phyloP scores from a whole-genome alignment of 305 asterid species.

The Fraxinus dipetala region DNA sequence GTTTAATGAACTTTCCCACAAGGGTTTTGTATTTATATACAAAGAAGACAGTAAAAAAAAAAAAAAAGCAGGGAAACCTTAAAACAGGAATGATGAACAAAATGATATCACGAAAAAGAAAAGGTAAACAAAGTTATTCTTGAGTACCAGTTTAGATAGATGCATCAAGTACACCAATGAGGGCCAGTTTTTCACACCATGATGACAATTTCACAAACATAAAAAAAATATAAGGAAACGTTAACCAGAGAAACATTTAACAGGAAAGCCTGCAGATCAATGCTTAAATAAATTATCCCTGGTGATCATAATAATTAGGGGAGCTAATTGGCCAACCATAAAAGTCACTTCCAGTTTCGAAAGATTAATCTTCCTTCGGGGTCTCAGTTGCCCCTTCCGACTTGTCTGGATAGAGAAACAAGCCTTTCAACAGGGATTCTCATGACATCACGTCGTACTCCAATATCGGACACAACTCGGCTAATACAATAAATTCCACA shows the following conservation, averaged over 20 bases:
- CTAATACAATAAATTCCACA: conserved; percentile 67
- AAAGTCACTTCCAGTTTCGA: background rate
- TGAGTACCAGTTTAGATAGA: background rate
- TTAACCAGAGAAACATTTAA: background rate
- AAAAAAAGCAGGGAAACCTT: background rate
- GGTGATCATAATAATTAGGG: background rate
- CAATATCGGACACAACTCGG: conserved; percentile 68
- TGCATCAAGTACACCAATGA: background rate
- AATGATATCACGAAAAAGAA: background rate
- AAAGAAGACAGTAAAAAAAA: background rate
- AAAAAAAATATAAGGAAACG: background rate
- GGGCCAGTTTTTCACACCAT: background rate
- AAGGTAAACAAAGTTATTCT: background rate
- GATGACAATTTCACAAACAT: background rate
- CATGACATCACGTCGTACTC: conserved; percentile 70
- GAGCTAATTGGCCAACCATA: background rate
- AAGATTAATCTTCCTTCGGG: conserved; percentile 23
- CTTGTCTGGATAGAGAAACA: conserved; percentile 29
- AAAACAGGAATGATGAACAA: background rate
- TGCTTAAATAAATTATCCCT: background rate
- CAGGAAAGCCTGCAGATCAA: background rate
- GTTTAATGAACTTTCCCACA: background rate
- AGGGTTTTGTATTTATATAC: background rate
- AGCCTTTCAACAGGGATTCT: conserved; percentile 86
- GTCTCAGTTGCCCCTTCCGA: conserved; percentile 25